Evolutionary conservation across 441 rosid genomes (phyloP).

Genomic region (Erodium moschatum): DNA sequence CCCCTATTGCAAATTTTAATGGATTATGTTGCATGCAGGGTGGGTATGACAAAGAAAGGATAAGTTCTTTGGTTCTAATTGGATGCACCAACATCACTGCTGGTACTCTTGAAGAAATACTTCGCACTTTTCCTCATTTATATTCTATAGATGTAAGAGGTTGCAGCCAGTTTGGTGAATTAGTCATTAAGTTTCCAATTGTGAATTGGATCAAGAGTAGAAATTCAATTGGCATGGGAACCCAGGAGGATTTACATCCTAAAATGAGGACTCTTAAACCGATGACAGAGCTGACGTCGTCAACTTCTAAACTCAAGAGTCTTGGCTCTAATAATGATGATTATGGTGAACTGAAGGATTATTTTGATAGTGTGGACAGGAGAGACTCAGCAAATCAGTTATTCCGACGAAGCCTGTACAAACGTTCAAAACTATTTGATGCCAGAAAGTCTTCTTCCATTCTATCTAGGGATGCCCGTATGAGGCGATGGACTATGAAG

Average conservation of each 20-base stretch:
- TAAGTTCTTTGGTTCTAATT: constrained; percentile 58
- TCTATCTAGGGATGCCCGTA: constrained; percentile 93
- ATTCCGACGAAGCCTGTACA: constrained; percentile 78
- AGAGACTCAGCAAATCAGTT: constrained; percentile 84
- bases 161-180: constrained; percentile 73
- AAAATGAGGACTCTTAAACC: constrained; percentile 62
- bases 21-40: constrained; percentile 47
- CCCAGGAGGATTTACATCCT: constrained; percentile 42
- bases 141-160: constrained; percentile 75
- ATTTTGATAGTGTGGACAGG: constrained; percentile 86
- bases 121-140: constrained; percentile 51
- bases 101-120: constrained; percentile 55
- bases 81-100: constrained; percentile 80
- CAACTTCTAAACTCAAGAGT: constrained; percentile 36
- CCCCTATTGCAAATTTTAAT: constrained; percentile 22
- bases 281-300: constrained; percentile 37
- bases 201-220: constrained; percentile 59
- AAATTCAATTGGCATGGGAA: constrained; percentile 27
- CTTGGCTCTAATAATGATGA: constrained; percentile 56
- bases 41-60: constrained; percentile 64
- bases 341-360: constrained; percentile 85
- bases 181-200: constrained; percentile 45
- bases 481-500: constrained; percentile 83
- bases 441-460: constrained; percentile 89
- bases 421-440: constrained; percentile 90